Conservation (phyloP, 345 rosid genomes). For the Camelina laxa region DNA sequence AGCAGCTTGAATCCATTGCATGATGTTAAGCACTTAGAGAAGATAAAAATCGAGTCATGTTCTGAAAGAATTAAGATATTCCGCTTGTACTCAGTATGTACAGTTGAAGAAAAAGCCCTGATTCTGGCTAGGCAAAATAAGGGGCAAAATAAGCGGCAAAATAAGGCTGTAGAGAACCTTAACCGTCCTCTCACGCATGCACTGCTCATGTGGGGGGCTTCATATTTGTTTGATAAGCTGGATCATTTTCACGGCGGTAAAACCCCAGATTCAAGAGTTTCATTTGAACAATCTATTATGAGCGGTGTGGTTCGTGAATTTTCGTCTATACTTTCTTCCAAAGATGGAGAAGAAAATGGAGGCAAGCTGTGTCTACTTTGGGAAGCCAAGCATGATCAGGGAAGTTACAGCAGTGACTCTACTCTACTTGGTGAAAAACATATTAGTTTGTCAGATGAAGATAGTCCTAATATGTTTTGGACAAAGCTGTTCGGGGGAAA, state of each 20-base stretch:
- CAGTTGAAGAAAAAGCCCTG: constrained; percentile 81
- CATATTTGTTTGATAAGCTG: constrained; percentile 65
- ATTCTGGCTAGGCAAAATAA: constrained; percentile 68
- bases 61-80: constrained; percentile 65
- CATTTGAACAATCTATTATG: constrained; percentile 46
- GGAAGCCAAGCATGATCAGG: constrained; percentile 63
- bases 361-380: constrained; percentile 52
- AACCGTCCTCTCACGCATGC: constrained; percentile 52
- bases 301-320: constrained; percentile 61
- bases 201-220: constrained; percentile 89
- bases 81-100: constrained; percentile 73
- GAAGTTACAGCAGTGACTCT: constrained; percentile 52
- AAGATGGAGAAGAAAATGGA: constrained; percentile 45
- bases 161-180: constrained; percentile 55
- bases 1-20: constrained; percentile 80
- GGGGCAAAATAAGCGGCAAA: constrained; percentile 55
- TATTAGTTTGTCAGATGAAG: constrained; percentile 54
- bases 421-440: constrained; percentile 67
- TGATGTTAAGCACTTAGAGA: constrained; percentile 76
- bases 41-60: constrained; percentile 64
- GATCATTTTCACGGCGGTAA: constrained; percentile 58
- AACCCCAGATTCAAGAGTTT: constrained; percentile 39
- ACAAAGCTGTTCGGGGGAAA: constrained; percentile 63
- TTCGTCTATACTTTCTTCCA: constrained; percentile 52
- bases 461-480: constrained; percentile 72